Base-by-base conservation (phyloP, 2,329 filamentous ascomycete species). In the Botrytis byssoidea region DNA sequence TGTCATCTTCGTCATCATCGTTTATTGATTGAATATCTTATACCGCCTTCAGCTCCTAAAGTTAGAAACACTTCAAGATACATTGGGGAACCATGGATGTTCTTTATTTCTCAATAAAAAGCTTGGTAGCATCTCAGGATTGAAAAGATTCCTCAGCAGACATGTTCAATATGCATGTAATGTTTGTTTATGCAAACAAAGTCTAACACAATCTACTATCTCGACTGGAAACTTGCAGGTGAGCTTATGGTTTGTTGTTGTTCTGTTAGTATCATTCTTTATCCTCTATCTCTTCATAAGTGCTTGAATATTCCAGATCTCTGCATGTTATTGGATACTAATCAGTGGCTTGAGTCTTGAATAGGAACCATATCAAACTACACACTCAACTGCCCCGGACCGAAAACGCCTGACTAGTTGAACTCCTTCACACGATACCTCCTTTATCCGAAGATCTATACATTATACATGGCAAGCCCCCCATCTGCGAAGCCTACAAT, bases 401-500 rank as follows among this genome's bases (percentile, higher is more conserved):
- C 0, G 0, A 7, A n/a, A 55, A 1, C 12, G 12, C 9, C 48
- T 55, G 14, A 55, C 25, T n/a, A 55, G 25, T n/a, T 12, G 5
- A n/a, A n/a, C 12, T 10, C 12, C 25, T 55, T 7, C 12, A n/a
- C 4, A 55, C 12, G 12, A 14, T 55, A 14, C 1, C 48, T n/a
- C 12, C 10, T 55, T 55, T n/a, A 55, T 55, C 5, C 12, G 25
- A 55, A 3, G 22, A n/a, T n/a, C 2, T 55, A 12, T 55, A 55
- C 5, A 6, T 6, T n/a, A 1, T 16, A n/a, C 25, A 55, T 25
- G 7, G n/a, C 10, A 7, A 55, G 6, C 7, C 2, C 2, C 12
- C 5, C 2, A 16, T 14, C 1, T n/a, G 5, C 1, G 2, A n/a
- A 16, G 2, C 22, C 4, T 12, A 14, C 25, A 16, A 0, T n/a